Base-by-base conservation (phyloP, 495 filamentous ascomycete genomes). In the Thermochaetoides thermophila region DNA sequence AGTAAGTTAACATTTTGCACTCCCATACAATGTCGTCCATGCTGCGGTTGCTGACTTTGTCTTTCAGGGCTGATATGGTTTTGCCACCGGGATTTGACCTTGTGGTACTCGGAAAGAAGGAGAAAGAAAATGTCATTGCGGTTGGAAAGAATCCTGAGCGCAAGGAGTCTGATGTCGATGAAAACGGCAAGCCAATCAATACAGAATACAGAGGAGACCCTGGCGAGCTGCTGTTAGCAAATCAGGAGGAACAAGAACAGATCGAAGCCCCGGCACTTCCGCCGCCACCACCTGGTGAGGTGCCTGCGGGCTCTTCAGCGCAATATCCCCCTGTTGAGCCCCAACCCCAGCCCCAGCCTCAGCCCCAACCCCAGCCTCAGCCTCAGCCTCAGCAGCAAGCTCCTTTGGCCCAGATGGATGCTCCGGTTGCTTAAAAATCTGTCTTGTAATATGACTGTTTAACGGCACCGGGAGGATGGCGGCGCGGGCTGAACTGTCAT, bases 1-100 rank as follows among this genome's bases (percentile, higher is more conserved):
- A 68, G 67, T 74, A 55, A 49, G 66, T 60, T 3, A 5, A 7
- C 16, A 15, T 9, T 9, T 10, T 26, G n/a, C 13, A 10, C 27
- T 5, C 17, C 15, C 6, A 18, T 6, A 9, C 8, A 10, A 3
- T n/a, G 2, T 15, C 8, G 9, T 25, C 18, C 12, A 5, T 16
- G 14, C 17, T 27, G 4, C n/a, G 5, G 27, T 31, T 31, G 17
- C 14, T 32, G 4, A 39, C 40, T 14, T 6, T n/a, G 18, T 11
- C 20, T 11, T 27, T 26, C 20, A 58, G 54, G 26, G 32, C 35
- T 8, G 59, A 59, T 39, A 37, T 22, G 3, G 3, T 50, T 7
- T 42, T 73, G 12, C 67, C 67, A 2, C 26, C 37, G 0, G 62
- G 63, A 3, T 71, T 73, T 35, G 65, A 71, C 27, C 39, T 57